Evolutionary conservation across 2,329 filamentous ascomycete genomes (phyloP), one percentile per base, ranked within the genome.

Genomic region (Ophiostoma perfectum): DNA sequence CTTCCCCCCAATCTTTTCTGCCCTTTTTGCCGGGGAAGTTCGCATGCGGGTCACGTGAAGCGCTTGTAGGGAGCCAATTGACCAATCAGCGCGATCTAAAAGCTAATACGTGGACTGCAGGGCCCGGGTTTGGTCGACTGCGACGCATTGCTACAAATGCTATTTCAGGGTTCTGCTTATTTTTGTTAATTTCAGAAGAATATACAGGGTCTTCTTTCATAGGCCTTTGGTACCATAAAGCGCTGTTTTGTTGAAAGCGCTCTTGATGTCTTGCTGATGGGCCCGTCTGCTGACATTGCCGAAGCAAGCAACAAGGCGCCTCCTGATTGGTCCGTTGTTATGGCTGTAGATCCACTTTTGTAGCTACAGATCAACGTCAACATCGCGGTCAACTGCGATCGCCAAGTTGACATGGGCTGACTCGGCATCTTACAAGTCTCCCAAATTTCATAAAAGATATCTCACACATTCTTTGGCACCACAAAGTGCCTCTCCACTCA

Each of bases 41-140:
- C 64, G 67, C 52, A 27, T 62, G 41, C 45, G 4, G 63, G 65
- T 72, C 71, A 72, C 71, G 71, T 72, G 71, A 18, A 38, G 3
- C 1, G 3, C 3, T 6, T 16, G 36, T 45, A 42, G 67, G 52
- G 66, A 63, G 27, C 11, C 1, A 4, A 9, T 14, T 27, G 55
- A 62, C 71, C 71, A 72, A 72, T 72, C 67, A 72, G n/a, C 16
- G 64, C 1, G 16, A 16, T 8, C 64, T 44, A 66, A 72, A 72
- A 72, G 71, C 71, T 72, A 72, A 72, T 72, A 72, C 71, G 39
- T 49, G 63, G 27, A 42, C 12, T 39, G 6, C 39, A 47, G 36
- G 36, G 27, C 14, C 18, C 9, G 44, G 7, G 12, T 27, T n/a
- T 8, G 11, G 5, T 39, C 2, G 27, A 27, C 27, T 27, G 27